Evolutionary conservation across 768 basidiomycete species (phyloP).

Genomic region (Russula griseocarnosa): DNA sequence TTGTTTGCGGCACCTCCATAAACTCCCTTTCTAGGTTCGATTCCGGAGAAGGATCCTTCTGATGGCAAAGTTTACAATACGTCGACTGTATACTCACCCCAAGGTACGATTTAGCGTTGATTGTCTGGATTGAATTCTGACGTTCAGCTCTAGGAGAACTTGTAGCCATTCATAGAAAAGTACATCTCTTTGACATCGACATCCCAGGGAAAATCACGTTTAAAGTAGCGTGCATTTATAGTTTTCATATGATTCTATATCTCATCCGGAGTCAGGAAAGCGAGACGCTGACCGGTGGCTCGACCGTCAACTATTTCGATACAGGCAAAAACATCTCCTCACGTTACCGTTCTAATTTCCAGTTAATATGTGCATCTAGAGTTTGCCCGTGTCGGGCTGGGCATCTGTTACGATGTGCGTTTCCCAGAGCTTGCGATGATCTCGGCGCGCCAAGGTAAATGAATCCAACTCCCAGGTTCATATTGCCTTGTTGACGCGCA

Average conservation of each 20-base stretch:
- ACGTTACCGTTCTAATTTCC: background rate
- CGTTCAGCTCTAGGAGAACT: constrained; percentile 57
- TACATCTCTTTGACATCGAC: constrained; percentile 97
- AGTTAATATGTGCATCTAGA: constrained; percentile 43
- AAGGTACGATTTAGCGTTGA: constrained; percentile 42
- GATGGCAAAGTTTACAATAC: constrained; percentile 85
- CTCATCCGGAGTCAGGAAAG: constrained; percentile 59
- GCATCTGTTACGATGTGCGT: constrained; percentile 94
- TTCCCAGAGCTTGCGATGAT: constrained; percentile 94
- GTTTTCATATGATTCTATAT: background rate
- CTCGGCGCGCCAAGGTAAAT: constrained; percentile 74
- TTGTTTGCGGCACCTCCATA: background rate
- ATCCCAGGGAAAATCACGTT: constrained; percentile 90
- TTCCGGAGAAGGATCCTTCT: constrained; percentile 72
- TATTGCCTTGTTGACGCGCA: background rate
- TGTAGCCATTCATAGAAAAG: constrained; percentile 85
- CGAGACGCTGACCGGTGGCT: constrained; percentile 79
- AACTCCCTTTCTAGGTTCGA: constrained; percentile 62
- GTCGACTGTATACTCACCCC: constrained; percentile 82
- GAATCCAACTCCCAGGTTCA: background rate
- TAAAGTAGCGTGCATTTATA: constrained; percentile 47
- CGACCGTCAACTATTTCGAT: constrained; percentile 71
- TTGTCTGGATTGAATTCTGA: constrained; percentile 11
- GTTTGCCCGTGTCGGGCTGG: constrained; percentile 96
- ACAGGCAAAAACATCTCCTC: constrained; percentile 48